phyloP scores from a whole-genome alignment of 202 grass and related monocot genomes.

The Carex sylvatica region DNA sequence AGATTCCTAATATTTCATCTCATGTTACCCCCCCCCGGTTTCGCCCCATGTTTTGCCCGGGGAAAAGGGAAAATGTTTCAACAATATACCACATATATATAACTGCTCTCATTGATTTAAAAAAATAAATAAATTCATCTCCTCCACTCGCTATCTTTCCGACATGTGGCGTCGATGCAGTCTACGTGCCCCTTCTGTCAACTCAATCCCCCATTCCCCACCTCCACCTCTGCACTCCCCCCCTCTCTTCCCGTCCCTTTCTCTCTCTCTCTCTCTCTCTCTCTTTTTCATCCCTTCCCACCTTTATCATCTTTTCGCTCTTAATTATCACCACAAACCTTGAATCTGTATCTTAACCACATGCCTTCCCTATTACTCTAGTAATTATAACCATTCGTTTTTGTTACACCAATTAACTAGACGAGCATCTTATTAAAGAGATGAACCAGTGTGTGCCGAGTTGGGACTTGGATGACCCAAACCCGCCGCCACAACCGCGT shows the following conservation, averaged over 20 bases:
- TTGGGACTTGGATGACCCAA: constrained; percentile 69
- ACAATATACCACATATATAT: too few species aligned
- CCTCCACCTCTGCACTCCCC: not conserved
- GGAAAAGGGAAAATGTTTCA: too few species aligned
- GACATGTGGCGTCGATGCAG: constrained; percentile 22
- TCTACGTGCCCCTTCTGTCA: constrained; percentile 29
- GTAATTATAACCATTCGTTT: not conserved
- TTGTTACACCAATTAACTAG: not conserved
- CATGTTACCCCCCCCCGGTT: not conserved
- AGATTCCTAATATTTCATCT: not conserved
- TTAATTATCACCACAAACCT: too few species aligned
- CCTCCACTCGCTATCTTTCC: constrained; percentile 12
- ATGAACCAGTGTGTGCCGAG: constrained; percentile 88
- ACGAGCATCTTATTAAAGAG: not conserved
- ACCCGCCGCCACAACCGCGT: not conserved
- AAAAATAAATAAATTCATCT: not conserved
- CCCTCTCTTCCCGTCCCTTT: not conserved
- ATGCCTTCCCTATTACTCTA: too few species aligned
- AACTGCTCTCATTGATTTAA: not conserved
- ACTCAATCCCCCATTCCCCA: not conserved
- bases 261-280: not conserved
- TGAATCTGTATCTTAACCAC: too few species aligned
- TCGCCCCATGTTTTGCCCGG: not conserved
- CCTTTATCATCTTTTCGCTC: not conserved
- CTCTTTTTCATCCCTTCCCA: not conserved